Conservation (phyloP, 371 early-diverging fungal genomes). For the Paramicrosporidium saccamoebae region DNA sequence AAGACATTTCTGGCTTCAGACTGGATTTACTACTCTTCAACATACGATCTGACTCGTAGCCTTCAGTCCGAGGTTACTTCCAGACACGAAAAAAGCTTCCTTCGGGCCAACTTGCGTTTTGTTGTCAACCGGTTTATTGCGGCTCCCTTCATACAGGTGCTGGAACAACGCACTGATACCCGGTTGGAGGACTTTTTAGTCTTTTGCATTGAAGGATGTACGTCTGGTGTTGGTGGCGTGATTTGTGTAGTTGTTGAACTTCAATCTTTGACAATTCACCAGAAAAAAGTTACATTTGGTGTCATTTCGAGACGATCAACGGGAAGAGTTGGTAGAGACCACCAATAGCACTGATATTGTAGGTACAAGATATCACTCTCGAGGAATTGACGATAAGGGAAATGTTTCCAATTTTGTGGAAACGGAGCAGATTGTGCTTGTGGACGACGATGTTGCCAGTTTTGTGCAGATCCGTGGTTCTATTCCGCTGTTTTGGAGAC, state of each 20-base stretch:
- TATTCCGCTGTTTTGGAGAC: slow-evolving; percentile 88
- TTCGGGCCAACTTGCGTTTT: too few species aligned
- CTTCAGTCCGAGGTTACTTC: slow-evolving; percentile 27
- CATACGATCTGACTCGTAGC: slow-evolving; percentile 44
- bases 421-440: slow-evolving; percentile 75
- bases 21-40: slow-evolving; percentile 50
- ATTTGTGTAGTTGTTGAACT: slow-evolving; percentile 1
- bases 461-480: slow-evolving; percentile 85
- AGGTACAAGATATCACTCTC: slow-evolving; percentile 64
- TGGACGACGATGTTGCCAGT: slow-evolving; percentile 5
- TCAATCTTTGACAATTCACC: background rate
- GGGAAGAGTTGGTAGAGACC: background rate
- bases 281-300: background rate
- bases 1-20: slow-evolving; percentile 22
- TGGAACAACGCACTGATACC: slow-evolving; percentile 6
- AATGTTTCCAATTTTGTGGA: slow-evolving; percentile 92
- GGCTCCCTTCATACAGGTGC: slow-evolving; percentile 4
- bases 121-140: too few species aligned
- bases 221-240: background rate
- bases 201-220: slow-evolving; percentile 13
- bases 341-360: slow-evolving; percentile 1
- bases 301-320: background rate
- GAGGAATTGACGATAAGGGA: slow-evolving; percentile 76
- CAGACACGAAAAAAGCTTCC: slow-evolving; percentile 2
- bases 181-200: slow-evolving; percentile 3